A percentile compares a stretch with the other conserved stretches of the same genome.
These are phyloP conservation scores for Syncephalastrum contaminatum DNA, from an alignment of 371 early-diverging fungal genomes.

Conservation along the genomic window DNA sequence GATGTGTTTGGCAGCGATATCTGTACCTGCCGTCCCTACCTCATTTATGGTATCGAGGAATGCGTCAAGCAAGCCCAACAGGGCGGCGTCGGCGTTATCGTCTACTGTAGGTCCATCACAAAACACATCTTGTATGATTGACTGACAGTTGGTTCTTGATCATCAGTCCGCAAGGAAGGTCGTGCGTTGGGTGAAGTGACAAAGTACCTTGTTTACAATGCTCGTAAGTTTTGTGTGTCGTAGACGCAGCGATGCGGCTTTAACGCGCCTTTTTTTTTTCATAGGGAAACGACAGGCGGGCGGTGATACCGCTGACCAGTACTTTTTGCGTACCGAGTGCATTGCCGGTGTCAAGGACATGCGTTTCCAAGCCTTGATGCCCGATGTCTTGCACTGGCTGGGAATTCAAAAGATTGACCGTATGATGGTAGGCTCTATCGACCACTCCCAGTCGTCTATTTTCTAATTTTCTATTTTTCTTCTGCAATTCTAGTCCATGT, in stretches of 20 bases:
- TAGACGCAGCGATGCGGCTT: no score
- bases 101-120: constrained; percentile 68
- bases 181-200: constrained; percentile 96
- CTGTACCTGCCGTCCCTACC: constrained; percentile 94
- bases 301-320: constrained; percentile 89
- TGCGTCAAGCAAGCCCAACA: constrained; percentile 88
- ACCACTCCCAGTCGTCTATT: neutral
- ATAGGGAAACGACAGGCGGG: constrained; percentile 74
- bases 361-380: constrained; percentile 98
- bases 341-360: constrained; percentile 97
- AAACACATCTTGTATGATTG: neutral
- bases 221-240: constrained; percentile 57
- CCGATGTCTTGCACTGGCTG: constrained; percentile 96
- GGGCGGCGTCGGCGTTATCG: constrained; percentile 92
- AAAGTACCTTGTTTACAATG: constrained; percentile 96
- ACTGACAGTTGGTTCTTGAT: constrained; percentile 1
- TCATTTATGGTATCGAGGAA: constrained; percentile 93
- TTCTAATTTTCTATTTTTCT: constrained; percentile 4
- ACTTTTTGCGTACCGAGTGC: constrained; percentile 90
- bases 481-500: constrained; percentile 64
- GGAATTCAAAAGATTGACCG: constrained; percentile 94
- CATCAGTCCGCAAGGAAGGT: constrained; percentile 87
- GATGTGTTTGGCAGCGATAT: constrained; percentile 93
- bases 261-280: neutral
- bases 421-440: constrained; percentile 65